phyloP scores from a whole-genome alignment of 2,329 filamentous ascomycete genomes.

The Rhytidhysteron rufulum region DNA sequence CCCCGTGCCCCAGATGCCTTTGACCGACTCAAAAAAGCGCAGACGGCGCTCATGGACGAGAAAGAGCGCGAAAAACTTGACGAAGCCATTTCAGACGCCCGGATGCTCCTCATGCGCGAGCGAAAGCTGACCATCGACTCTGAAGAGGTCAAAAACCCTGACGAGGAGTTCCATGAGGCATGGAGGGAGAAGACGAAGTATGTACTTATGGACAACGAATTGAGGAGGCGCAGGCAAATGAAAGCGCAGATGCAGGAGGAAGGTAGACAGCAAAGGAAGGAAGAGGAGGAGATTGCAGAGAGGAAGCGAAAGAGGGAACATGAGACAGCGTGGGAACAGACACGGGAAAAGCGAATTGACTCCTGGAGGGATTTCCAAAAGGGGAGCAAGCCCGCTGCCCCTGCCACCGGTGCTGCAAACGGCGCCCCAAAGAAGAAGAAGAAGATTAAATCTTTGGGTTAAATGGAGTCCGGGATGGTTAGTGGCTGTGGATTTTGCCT shows the following conservation, averaged over 20 bases:
- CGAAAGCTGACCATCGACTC: slow-evolving; percentile 89
- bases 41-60: slow-evolving; percentile 87
- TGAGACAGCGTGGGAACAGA: slow-evolving; percentile 93
- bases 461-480: slow-evolving; percentile 13
- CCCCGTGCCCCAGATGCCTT: slow-evolving; percentile 90
- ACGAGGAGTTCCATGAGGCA: slow-evolving; percentile 73
- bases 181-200: slow-evolving; percentile 89
- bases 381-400: slow-evolving; percentile 45
- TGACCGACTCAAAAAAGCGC: slow-evolving; percentile 92
- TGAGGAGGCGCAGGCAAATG: slow-evolving; percentile 75
- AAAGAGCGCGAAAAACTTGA: slow-evolving; percentile 83
- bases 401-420: slow-evolving; percentile 41
- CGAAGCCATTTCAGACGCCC: slow-evolving; percentile 92
- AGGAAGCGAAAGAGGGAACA: slow-evolving; percentile 67
- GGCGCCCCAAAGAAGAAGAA: slow-evolving; percentile 44
- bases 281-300: slow-evolving; percentile 76
- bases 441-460: slow-evolving; percentile 52
- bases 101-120: slow-evolving; percentile 90
- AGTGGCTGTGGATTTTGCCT: not conserved
- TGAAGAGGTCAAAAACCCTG: slow-evolving; percentile 78
- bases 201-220: slow-evolving; percentile 90
- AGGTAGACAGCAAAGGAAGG: slow-evolving; percentile 78
- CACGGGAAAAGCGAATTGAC: slow-evolving; percentile 82
- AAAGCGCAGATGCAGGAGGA: slow-evolving; percentile 97
- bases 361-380: slow-evolving; percentile 94